phyloP scores from a whole-genome alignment of 2,329 filamentous ascomycete genomes.

The Fusarium goolgardi region DNA sequence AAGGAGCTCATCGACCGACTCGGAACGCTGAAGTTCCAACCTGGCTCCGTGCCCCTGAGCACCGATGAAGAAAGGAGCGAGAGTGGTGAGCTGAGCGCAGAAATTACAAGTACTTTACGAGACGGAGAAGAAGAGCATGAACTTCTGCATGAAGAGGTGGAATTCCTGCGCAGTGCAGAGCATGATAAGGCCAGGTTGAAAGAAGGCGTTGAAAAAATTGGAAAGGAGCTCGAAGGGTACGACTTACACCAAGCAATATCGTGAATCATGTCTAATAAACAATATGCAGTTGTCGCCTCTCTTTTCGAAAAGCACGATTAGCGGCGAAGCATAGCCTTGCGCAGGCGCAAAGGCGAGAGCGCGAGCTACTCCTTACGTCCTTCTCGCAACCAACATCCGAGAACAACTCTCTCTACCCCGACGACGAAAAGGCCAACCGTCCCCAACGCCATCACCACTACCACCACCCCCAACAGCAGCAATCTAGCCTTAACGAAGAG shows the following conservation, averaged over 20 bases:
- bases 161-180: constrained; percentile 69
- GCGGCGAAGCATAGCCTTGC: constrained; percentile 80
- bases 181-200: constrained; percentile 73
- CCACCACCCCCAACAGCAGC: constrained; percentile 44
- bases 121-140: constrained; percentile 87
- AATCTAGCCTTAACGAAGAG: constrained; percentile 65
- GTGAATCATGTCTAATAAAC: constrained; percentile 18
- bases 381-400: constrained; percentile 61
- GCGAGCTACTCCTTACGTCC: constrained; percentile 77
- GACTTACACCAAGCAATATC: constrained; percentile 6
- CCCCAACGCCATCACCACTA: constrained; percentile 36
- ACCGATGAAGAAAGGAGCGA: constrained; percentile 63
- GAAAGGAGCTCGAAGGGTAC: constrained; percentile 77
- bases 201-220: constrained; percentile 74
- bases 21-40: constrained; percentile 67
- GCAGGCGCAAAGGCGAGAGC: constrained; percentile 78
- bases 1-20: constrained; percentile 70
- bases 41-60: constrained; percentile 66
- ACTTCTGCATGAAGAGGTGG: constrained; percentile 79
- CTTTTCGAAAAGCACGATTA: constrained; percentile 86
- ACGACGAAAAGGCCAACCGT: constrained; percentile 44
- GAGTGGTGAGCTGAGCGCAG: constrained; percentile 78
- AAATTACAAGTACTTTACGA: constrained; percentile 83
- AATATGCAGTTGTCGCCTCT: constrained; percentile 64
- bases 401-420: constrained; percentile 47